A percentile compares a stretch with the other conserved stretches of the same genome.
Evolutionary conservation across 805 yeast genomes (phyloP).

Genomic region (Metschnikowia reukaufii): DNA sequence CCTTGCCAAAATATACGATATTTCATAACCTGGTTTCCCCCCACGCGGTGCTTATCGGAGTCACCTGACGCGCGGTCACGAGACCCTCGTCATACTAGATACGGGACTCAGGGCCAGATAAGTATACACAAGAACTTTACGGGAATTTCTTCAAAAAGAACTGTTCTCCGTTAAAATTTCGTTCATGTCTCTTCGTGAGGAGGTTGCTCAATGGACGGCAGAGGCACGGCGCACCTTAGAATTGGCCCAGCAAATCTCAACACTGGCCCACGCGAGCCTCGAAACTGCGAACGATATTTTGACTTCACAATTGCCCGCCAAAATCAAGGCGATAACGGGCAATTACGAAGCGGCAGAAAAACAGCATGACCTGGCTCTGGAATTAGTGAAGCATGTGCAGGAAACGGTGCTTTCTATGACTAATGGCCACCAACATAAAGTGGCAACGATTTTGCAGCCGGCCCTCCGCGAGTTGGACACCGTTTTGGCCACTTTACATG

Average conservation of each 20-base stretch:
- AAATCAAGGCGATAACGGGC: conserved; percentile 18
- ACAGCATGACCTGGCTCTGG: conserved; percentile 17
- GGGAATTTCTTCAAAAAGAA: too few relatives aligned
- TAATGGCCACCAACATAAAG: conserved; percentile 10
- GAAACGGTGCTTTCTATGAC: conserved; percentile 8
- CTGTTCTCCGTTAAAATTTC: not conserved
- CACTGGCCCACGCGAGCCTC: conserved; percentile 34
- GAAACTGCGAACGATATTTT: conserved; percentile 26
- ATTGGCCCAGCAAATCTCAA: conserved; percentile 32
- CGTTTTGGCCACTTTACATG: conserved; percentile 25
- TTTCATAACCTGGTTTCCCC: too few relatives aligned
- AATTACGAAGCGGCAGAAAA: conserved; percentile 18
- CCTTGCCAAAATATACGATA: too few relatives aligned
- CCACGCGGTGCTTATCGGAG: too few relatives aligned
- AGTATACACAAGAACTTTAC: too few relatives aligned
- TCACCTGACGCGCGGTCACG: too few relatives aligned
- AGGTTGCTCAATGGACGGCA: conserved; percentile 28
- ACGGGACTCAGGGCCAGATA: too few relatives aligned
- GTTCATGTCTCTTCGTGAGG: conserved; percentile 8
- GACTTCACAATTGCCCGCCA: conserved; percentile 23
- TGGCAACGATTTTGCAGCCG: conserved; percentile 22
- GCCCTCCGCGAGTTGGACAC: conserved; percentile 26
- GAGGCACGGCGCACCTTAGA: conserved; percentile 31
- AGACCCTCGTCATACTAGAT: too few relatives aligned
- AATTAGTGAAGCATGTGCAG: conserved; percentile 20